Evolutionary conservation across 2,329 filamentous ascomycete genomes (phyloP).

Genomic region (Botrytis medusae): DNA sequence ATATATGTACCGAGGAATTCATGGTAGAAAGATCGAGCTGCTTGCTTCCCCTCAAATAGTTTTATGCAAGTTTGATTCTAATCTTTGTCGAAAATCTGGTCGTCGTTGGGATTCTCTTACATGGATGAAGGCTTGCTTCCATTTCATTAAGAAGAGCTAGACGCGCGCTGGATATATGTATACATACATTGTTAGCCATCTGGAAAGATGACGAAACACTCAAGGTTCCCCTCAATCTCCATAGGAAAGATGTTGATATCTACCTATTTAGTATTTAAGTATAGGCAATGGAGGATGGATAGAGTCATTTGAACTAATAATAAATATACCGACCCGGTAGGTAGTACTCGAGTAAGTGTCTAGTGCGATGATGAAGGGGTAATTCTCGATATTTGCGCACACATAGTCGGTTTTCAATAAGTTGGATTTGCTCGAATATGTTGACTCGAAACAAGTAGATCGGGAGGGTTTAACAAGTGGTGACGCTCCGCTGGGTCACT

Average conservation of each 20-base stretch:
- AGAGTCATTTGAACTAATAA: background rate
- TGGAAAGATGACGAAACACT: slow-evolving; percentile 1
- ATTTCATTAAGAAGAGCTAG: background rate
- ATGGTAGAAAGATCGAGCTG: background rate
- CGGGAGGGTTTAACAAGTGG: background rate
- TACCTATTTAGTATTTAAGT: background rate
- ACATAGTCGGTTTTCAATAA: background rate
- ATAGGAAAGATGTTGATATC: background rate
- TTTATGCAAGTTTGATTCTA: background rate
- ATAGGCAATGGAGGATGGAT: background rate
- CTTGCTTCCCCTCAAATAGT: no score
- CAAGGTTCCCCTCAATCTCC: background rate
- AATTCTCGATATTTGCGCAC: background rate
- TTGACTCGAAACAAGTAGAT: background rate
- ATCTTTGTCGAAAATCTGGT: background rate
- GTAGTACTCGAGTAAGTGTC: background rate
- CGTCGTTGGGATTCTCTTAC: background rate
- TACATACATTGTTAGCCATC: background rate
- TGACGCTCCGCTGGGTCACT: background rate
- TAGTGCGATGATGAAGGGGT: background rate
- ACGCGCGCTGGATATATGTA: background rate
- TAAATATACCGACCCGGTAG: background rate
- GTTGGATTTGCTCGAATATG: background rate
- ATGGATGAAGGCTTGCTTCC: background rate
- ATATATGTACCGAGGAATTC: background rate